These are phyloP conservation scores for Amanita rimosa DNA, from an alignment of 768 basidiomycete genomes.

Conservation along the genomic window DNA sequence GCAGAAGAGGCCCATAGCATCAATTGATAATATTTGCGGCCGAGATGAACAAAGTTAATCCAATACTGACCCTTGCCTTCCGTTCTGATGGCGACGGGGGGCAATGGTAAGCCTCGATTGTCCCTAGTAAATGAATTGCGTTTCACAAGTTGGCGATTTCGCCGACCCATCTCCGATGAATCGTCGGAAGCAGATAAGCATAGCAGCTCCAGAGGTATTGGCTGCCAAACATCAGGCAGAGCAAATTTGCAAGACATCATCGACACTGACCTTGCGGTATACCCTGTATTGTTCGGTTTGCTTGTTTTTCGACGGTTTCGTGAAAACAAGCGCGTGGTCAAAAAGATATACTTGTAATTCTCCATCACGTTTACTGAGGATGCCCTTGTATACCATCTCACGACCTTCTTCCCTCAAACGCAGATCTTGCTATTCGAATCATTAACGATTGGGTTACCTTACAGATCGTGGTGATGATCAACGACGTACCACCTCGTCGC, in stretches of 20 bases:
- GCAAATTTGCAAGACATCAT: neutral
- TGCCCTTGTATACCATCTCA: constrained; percentile 85
- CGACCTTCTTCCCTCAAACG: constrained; percentile 79
- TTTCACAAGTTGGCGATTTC: constrained; percentile 35
- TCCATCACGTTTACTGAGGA: constrained; percentile 82
- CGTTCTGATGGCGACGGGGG: constrained; percentile 41
- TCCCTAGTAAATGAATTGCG: constrained; percentile 29
- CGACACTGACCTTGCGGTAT: constrained; percentile 72
- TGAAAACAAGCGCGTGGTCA: constrained; percentile 93
- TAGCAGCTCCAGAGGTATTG: constrained; percentile 91
- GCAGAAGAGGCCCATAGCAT: constrained; percentile 86
- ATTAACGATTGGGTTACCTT: neutral
- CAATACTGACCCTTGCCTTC: constrained; percentile 77
- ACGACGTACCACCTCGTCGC: constrained; percentile 74
- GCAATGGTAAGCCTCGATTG: constrained; percentile 23
- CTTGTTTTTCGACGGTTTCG: constrained; percentile 72
- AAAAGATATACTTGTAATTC: constrained; percentile 93
- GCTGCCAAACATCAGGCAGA: constrained; percentile 33
- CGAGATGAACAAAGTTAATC: constrained; percentile 90
- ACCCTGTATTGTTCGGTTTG: constrained; percentile 91
- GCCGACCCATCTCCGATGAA: constrained; percentile 18
- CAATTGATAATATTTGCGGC: constrained; percentile 84
- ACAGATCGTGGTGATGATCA: neutral
- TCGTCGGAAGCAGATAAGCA: constrained; percentile 75
- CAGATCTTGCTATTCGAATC: constrained; percentile 47